Base-by-base conservation (phyloP, 495 filamentous ascomycete genomes). In the Venustampulla echinocandica region DNA sequence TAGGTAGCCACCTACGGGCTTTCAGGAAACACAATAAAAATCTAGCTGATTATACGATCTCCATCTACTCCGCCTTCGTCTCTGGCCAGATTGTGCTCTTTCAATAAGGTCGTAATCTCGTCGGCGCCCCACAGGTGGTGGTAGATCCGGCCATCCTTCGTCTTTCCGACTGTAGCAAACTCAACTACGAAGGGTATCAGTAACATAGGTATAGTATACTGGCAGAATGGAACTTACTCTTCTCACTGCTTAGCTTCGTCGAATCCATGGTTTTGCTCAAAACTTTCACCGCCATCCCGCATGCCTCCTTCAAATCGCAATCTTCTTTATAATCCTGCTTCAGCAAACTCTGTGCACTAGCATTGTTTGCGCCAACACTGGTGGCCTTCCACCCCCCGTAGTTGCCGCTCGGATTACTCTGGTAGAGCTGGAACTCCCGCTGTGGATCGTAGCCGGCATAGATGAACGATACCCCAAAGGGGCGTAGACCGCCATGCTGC, bases 271-370 rank as follows among this genome's bases (percentile, higher is more conserved):
- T 99, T 80, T 99, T 99, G 77, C 90, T 96, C 53, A 99, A 69
- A 44, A 97, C 92, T 79, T 99, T 99, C 56, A 99, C 90, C 17
- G 92, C 92, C 78, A 96, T 82, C 32, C 80, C 90, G 69, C 92
- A 97, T 5, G 92, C 92, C 73, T 97, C 90, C 74, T 95, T 87
- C 62, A 99, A 67, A 52, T 85, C 80, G 60, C 86, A 94, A 54
- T 96, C 87, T 68, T 97, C 92, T 76, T 97, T 95, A 69, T 97
- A 99, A 65, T 99, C 92, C 64, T 99, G 92, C 77, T 99, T 99
- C 63, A 99, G 69, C 60, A 99, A 69, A 69, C 88, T 95, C 70
- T 96, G 90, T 20, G 93, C 93, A 58, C 87, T 93, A 39, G 93
- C 92, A 63, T 97, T 96, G 75, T 97, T 97, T 50, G 93, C 92